Evolutionary conservation across 202 grass and related monocot species (phyloP), one percentile per base, ranked within the genome.

Genomic region (Panicum virgatum): DNA sequence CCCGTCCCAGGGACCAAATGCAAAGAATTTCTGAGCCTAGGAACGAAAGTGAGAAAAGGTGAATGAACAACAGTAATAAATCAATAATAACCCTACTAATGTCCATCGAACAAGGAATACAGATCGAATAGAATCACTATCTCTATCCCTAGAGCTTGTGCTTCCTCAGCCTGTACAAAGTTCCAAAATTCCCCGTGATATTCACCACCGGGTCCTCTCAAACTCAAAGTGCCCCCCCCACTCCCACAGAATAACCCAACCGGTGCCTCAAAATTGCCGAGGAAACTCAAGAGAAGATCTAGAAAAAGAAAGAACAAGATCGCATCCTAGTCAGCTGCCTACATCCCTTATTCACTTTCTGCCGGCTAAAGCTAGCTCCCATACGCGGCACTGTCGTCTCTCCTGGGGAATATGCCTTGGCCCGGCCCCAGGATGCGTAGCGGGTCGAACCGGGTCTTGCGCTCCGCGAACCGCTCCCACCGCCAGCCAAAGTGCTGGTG

Each of bases 361-460:
- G 77, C 5, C 13, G 34, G 70, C 43, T 58, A 84, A 84, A 78
- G 51, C 37, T 79, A 84, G 15, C 68, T 86, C 68, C 30, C 83
- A 29, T 63, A 76, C 51, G 66, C 86, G 68, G 29, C 62, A 12
- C 26, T 77, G 62, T 44, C n/a, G 23, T 65, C 38, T 60, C 48
- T 50, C 79, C 80, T 84, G 80, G 86, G 77, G 53, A 98, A 94
- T 85, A 94, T 98, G 40, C 92, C 90, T 18, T 98, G 95, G 19
- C 95, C 95, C 0, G 92, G 95, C 40, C 88, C 89, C 22, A 98
- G 88, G 68, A 93, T 88, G 50, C 36, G 48, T 5, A 80, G 70
- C 6, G 90, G 95, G 59, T 98, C 95, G 54, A 98, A 98, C 80
- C 71, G 90, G 12, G 53, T 27, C 74, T 98, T 98, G 59, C 90